phyloP scores from a whole-genome alignment of 1,284 basidiomycete species.

The Boletus sp. region DNA sequence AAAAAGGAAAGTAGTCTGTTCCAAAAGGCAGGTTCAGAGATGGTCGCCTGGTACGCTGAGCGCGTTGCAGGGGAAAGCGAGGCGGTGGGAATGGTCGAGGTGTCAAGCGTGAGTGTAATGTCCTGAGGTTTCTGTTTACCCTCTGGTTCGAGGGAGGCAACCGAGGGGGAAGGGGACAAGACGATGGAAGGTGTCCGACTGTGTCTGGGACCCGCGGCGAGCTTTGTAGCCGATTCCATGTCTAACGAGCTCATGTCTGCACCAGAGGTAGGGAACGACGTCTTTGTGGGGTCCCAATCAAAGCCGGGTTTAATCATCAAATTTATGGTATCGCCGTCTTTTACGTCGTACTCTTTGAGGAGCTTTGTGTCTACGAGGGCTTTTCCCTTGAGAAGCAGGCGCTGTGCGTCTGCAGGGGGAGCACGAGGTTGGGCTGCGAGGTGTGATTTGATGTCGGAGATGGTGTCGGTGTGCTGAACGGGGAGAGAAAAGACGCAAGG shows the following conservation, averaged over 20 bases:
- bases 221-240: slow-evolving; percentile 22
- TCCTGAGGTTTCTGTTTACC: slow-evolving; percentile 46
- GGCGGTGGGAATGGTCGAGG: slow-evolving; percentile 42
- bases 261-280: slow-evolving; percentile 18
- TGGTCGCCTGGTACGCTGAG: slow-evolving; percentile 60
- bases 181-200: slow-evolving; percentile 70
- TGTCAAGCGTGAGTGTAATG: slow-evolving; percentile 63
- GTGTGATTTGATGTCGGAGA: slow-evolving; percentile 72
- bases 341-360: slow-evolving; percentile 81
- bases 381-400: slow-evolving; percentile 89
- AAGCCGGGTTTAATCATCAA: slow-evolving; percentile 79
- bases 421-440: slow-evolving; percentile 61
- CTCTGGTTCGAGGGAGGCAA: slow-evolving; percentile 35
- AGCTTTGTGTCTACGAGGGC: slow-evolving; percentile 83
- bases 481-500: slow-evolving; percentile 68
- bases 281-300: slow-evolving; percentile 56
- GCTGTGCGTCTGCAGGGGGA: slow-evolving; percentile 71
- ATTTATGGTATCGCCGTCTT: slow-evolving; percentile 75
- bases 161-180: slow-evolving; percentile 66
- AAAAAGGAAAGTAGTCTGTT: slow-evolving; percentile 61
- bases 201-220: slow-evolving; percentile 39
- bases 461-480: slow-evolving; percentile 72
- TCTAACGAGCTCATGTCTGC: slow-evolving; percentile 19
- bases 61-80: slow-evolving; percentile 40
- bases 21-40: slow-evolving; percentile 80